Evolutionary conservation across 2,329 filamentous ascomycete species (phyloP), one percentile per base, ranked within the genome.

Genomic region (Fusarium nelsonii): DNA sequence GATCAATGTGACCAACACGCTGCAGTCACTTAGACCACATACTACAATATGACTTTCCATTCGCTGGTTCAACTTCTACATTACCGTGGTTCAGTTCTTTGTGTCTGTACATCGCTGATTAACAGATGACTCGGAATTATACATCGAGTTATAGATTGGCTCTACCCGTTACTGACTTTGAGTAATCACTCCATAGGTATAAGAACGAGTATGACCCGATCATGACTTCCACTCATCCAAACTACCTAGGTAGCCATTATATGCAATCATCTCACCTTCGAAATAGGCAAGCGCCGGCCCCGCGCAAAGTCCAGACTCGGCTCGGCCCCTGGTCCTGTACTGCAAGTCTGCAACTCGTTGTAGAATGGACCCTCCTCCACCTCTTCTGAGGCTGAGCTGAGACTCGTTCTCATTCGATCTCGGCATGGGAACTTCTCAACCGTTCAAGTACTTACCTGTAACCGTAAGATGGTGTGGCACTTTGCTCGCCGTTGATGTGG

Each of bases 231-330:
- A 26, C 16, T 39, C 48, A 9, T 51, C 12, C 48, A 49, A 23
- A 5, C 23, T 26, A 36, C 20, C 39, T 23, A 15, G 6, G 18
- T 34, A 23, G 12, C 20, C 12, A 26, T 32, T 23, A 30, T 14
- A 28, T 48, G 39, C 23, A 11, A 51, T 51, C 37, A 39, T 61
- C 50, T 36, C 34, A 15, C 41, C 45, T 34, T 53, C 53, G 18
- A 58, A 48, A 45, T 26, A 36, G 52, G 23, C 41, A 67, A 52
- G 52, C 49, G 50, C 45, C 62, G 52, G 62, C 49, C 66, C 66
- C 66, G 55, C 63, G 44, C 30, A 41, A 50, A 57, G 48, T 44
- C 45, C 20, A 58, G 48, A 48, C 49, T 67, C 66, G 49, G 66
- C 40, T 51, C 56, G 52, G 52, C 37, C 48, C 51, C 48, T 45